Evolutionary conservation across 805 yeast genomes (phyloP).

Genomic region (Priceomyces melissophilus): DNA sequence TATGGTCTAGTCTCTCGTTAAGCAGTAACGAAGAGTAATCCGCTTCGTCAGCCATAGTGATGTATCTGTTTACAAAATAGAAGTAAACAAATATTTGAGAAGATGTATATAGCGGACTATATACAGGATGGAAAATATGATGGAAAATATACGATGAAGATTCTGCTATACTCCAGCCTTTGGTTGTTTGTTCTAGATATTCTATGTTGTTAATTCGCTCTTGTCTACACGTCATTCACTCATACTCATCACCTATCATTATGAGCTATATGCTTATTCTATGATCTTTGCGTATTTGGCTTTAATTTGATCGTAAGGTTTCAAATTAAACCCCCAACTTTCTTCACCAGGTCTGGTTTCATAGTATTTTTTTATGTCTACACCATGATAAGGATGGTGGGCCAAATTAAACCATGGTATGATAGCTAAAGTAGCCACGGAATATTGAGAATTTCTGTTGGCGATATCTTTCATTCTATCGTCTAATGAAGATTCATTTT

Average conservation of each 20-base stretch:
- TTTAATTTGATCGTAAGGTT: conserved; percentile 49
- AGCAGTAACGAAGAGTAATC: conserved; percentile 65
- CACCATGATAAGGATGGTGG: conserved; percentile 79
- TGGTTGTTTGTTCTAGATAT: too few species aligned
- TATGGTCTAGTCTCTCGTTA: conserved; percentile 62
- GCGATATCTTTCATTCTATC: conserved; percentile 73
- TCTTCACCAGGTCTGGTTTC: conserved; percentile 58
- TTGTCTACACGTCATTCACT: too few species aligned
- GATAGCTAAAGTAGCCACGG: conserved; percentile 55
- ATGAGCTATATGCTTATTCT: conserved; percentile 12
- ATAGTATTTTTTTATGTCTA: conserved; percentile 59
- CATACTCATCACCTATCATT: too few species aligned
- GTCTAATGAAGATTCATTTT: conserved; percentile 49
- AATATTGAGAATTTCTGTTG: conserved; percentile 72
- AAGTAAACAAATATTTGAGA: too few species aligned
- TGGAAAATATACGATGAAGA: too few species aligned
- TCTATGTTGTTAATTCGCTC: too few species aligned
- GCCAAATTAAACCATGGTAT: conserved; percentile 84
- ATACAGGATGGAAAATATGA: too few species aligned
- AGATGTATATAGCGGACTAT: too few species aligned
- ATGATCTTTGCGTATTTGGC: conserved; percentile 26
- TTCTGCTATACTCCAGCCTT: too few species aligned
- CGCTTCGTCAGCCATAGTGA: conserved; percentile 41
- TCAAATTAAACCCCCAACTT: conserved; percentile 51
- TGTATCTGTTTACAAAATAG: conserved; percentile 11